Base-by-base conservation (phyloP, 805 yeast species). In the Ascoidea rubescens region DNA sequence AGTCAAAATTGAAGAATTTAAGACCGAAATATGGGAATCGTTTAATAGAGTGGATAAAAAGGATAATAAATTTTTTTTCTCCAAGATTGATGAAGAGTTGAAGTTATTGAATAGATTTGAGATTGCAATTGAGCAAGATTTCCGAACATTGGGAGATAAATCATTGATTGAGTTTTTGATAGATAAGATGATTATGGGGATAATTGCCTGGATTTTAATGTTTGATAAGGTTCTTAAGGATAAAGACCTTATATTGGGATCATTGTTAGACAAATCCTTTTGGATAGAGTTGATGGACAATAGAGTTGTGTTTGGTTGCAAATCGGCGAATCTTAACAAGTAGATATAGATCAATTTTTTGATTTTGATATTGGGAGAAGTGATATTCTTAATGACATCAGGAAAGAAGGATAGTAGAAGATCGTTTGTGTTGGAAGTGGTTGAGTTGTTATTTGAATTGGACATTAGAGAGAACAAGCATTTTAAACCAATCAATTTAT, bases 281-380 rank as follows among this genome's bases (percentile, higher is more conserved):
- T 93, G 99, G 49, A 93, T 85, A 0, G 97, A 86, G 65, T 93
- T 93, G 57, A 93, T 86, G 0, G 96, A 80, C 48, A 93, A 71
- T 21, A 93, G 73, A 2, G 98, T 93, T n/a, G 87, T 75, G 63
- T 90, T 96, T 7, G 93, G 96, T 58, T 87, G 90, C 52, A 72
- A 65, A 56, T 87, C 95, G 30, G 96, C 93, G 63, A 79, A 88
- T 52, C 85, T 73, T 47, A 82, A 69, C 49, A 93, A 67, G 58
- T 87, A 87, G 1, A 84, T 72, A 66, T 87, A 79, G 1, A 89
- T 96, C 63, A 91, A 72, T 58, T 83, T 79, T 54, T 87, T 78
- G 32, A 87, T 77, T 56, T 80, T 83, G 45, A 78, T 62, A 52
- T 80, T 78, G 49, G 70, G 66, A 5, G 72, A 81, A 5, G 87